phyloP scores from a whole-genome alignment of 208 protist species.

The Angomonas deanei region DNA sequence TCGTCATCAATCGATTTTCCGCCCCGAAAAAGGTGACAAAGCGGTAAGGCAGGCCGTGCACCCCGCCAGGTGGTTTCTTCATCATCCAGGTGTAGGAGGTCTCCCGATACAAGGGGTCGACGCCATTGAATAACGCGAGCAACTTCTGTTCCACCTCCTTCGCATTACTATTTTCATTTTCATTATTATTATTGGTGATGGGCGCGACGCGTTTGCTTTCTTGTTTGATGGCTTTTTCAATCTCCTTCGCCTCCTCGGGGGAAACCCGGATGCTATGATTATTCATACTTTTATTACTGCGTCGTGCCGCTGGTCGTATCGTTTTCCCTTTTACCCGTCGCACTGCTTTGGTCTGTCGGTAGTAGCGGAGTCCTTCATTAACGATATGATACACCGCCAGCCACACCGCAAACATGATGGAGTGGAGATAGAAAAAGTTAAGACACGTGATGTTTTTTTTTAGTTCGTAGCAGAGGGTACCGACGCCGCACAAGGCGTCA shows the following conservation, averaged over 20 bases:
- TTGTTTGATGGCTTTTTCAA: constrained; percentile 22
- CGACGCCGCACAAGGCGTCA: constrained; percentile 32
- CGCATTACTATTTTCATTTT: background rate
- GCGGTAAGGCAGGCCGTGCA: constrained; percentile 38
- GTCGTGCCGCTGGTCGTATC: background rate
- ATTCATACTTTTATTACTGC: background rate
- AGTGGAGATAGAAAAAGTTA: constrained; percentile 43
- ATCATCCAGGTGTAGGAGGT: constrained; percentile 75
- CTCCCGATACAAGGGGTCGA: constrained; percentile 36
- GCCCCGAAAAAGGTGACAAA: constrained; percentile 44
- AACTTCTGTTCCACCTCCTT: constrained; percentile 27
- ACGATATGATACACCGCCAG: constrained; percentile 58
- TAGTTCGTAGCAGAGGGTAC: constrained; percentile 51
- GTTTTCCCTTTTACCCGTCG: background rate
- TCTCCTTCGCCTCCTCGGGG: constrained; percentile 24
- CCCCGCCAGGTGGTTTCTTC: constrained; percentile 46
- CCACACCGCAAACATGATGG: constrained; percentile 63
- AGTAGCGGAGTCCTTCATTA: constrained; percentile 29
- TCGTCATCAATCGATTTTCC: constrained; percentile 31
- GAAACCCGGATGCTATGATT: background rate
- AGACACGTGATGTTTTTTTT: constrained; percentile 32
- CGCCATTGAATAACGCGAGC: constrained; percentile 23
- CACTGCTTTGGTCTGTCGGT: constrained; percentile 10
- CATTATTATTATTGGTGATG: background rate
- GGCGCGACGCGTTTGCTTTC: background rate